Evolutionary conservation across 2,329 filamentous ascomycete genomes (phyloP), one percentile per base, ranked within the genome.

Genomic region (Ceratocystis diversiconidia): DNA sequence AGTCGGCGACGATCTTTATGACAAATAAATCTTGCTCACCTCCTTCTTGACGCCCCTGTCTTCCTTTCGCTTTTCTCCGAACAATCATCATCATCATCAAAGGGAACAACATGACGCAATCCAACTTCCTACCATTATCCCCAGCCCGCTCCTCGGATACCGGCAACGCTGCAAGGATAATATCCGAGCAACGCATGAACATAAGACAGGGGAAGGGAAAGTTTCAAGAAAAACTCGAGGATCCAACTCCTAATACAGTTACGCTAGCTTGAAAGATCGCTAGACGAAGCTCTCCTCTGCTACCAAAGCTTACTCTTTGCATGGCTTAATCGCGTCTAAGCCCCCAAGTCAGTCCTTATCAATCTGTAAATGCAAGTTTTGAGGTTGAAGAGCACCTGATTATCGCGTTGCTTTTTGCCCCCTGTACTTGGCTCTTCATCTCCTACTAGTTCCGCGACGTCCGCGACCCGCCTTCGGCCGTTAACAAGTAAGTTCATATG

Each of bases 161-260:
- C 63, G 63, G 63, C 63, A 64, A 64, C 63, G 52, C 41, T 64
- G 62, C 52, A 64, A 57, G 63, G 36, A 64, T 57, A 32, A 43
- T n/a, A 60, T 64, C 36, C 41, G 52, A 64, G 36, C 41, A 60
- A 41, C 48, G 46, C 62, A 50, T 62, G 48, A 48, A 62, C 61
- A n/a, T 30, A 30, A 15, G 61, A 48, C 43, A 62, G 61, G 61
- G 61, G 43, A 62, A 22, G 41, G 8, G 41, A 32, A 19, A 19
- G 59, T 25, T 41, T 48, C 22, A 41, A 4, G 4, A 41, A 41
- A 12, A 62, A 62, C 25, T n/a, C 46, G 43, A 62, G 43, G 25
- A 43, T 62, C 61, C 19, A 32, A 28, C 61, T 41, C 36, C 36
- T 15, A 12, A 41, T 41, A 41, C 10, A 41, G 36, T 41, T 41